Evolutionary conservation across 805 yeast genomes (phyloP), one percentile per base, ranked within the genome.

Genomic region (Danielia reshetovae): DNA sequence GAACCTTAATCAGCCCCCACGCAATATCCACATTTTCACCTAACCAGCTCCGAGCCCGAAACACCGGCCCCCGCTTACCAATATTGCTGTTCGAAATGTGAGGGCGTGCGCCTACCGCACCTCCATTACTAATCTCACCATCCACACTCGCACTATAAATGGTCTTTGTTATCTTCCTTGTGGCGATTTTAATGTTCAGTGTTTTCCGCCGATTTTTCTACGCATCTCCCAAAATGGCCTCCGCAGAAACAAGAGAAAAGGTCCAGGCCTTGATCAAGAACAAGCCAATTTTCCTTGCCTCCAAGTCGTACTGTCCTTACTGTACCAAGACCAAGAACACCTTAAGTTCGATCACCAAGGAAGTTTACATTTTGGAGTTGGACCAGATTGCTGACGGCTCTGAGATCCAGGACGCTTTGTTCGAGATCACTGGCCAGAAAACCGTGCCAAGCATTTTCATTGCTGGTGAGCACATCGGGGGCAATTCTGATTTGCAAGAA

Each of bases 381-480:
- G 55, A 61, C 49, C 35, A 28, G 14, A 30, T 43, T 11, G 36
- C 39, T 18, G 45, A 57, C 34, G 68, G 68, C 7, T 35, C 51
- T 8, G 49, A 30, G 24, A 42, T 58, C 30, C 68, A 62, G 39
- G 46, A 43, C 18, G 65, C 55, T 1, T 55, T 62, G 41, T 34
- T 24, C 16, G 59, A 82, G 56, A 61, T 87, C 40, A 85, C 95
- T 25, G 93, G 95, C 40, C 97, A 90, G 72, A 75, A 79, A 48
- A 87, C 97, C 25, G 97, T 90, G 43, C 98, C 98, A 43, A 88
- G 84, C 59, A 75, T 90, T 49, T 90, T 83, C 68, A 87, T 90
- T 59, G 79, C 72, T 30, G 96, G 96, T 42, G 74, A 89, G 65
- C 96, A 88, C 70, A 78, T 90, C 54, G 98, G 98, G 41, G 98